phyloP scores from a whole-genome alignment of 2,329 filamentous ascomycete species.

The Sporothrix brasiliensis region DNA sequence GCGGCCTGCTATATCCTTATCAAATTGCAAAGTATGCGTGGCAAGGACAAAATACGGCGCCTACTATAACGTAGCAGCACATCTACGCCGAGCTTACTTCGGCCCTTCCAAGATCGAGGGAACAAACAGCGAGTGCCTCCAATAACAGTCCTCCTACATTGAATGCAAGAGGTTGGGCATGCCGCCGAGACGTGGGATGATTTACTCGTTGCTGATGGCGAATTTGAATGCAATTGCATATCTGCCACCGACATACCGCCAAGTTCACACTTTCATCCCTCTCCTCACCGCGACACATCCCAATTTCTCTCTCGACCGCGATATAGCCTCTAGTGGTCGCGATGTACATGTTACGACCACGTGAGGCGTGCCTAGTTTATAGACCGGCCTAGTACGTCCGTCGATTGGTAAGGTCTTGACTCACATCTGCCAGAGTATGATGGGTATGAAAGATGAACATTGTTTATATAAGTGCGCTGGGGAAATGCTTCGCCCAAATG shows the following conservation, averaged over 20 bases:
- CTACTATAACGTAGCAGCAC: constrained; percentile 93
- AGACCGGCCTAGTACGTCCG: no score
- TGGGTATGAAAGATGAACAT: neutral
- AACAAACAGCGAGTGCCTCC: constrained; percentile 58
- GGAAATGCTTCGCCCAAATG: neutral
- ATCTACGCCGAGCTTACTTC: constrained; percentile 87
- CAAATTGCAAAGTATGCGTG: constrained; percentile 80
- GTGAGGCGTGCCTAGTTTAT: no score
- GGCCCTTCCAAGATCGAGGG: constrained; percentile 64
- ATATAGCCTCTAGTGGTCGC: no score
- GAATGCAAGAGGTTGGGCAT: constrained; percentile 63
- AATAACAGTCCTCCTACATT: constrained; percentile 61
- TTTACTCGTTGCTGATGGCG: constrained; percentile 56
- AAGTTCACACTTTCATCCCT: constrained; percentile 8
- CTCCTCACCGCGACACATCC: constrained; percentile 35
- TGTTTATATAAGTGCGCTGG: neutral
- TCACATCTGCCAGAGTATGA: neutral
- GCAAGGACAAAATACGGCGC: constrained; percentile 79
- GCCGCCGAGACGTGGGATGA: constrained; percentile 51
- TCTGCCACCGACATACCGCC: constrained; percentile 27
- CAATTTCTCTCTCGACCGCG: neutral
- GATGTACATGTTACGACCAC: no score
- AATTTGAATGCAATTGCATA: constrained; percentile 49
- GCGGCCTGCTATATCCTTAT: constrained; percentile 56
- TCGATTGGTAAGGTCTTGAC: neutral